phyloP scores from a whole-genome alignment of 2,329 filamentous ascomycete species.

The Cladosporium sp. region DNA sequence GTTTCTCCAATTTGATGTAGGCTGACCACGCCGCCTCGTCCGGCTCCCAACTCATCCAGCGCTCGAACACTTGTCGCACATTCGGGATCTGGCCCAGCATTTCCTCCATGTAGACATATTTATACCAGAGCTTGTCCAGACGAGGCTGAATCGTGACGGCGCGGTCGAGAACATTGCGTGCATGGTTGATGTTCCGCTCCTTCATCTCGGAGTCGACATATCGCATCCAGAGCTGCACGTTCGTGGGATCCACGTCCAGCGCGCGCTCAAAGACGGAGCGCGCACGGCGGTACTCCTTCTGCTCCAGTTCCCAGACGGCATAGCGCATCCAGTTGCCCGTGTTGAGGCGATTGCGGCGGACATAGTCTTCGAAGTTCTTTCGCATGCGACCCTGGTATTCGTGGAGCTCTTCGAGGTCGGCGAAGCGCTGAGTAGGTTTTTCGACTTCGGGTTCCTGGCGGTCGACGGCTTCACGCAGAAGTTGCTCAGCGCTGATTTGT shows the following conservation, averaged over 20 bases:
- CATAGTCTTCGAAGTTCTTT: constrained; percentile 97
- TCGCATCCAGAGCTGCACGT: constrained; percentile 81
- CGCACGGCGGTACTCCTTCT: constrained; percentile 92
- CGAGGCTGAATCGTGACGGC: constrained; percentile 89
- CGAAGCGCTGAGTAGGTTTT: constrained; percentile 90
- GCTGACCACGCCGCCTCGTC: constrained; percentile 93
- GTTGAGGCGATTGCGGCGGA: constrained; percentile 87
- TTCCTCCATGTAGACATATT: constrained; percentile 99
- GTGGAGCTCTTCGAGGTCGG: constrained; percentile 94
- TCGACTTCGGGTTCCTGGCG: constrained; percentile 85
- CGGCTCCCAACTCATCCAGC: constrained; percentile 98
- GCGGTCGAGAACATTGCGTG: constrained; percentile 86
- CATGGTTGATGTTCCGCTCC: constrained; percentile 91
- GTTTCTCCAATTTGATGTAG: constrained; percentile 95
- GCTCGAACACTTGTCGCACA: constrained; percentile 88
- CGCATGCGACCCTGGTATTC: constrained; percentile 95
- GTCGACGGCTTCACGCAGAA: constrained; percentile 94
- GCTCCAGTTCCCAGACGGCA: constrained; percentile 94
- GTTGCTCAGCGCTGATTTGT: constrained; percentile 92
- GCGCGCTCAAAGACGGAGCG: constrained; percentile 92
- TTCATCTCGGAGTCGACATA: constrained; percentile 98
- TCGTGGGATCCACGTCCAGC: constrained; percentile 84
- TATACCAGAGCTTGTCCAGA: constrained; percentile 97
- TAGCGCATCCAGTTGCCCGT: constrained; percentile 99
- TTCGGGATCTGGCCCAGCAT: constrained; percentile 92